A percentile compares a stretch with the other conserved stretches of the same genome.
These are phyloP conservation scores for Ceratobasidium sp. DNA, from an alignment of 1,284 basidiomycete genomes.

Conservation along the genomic window DNA sequence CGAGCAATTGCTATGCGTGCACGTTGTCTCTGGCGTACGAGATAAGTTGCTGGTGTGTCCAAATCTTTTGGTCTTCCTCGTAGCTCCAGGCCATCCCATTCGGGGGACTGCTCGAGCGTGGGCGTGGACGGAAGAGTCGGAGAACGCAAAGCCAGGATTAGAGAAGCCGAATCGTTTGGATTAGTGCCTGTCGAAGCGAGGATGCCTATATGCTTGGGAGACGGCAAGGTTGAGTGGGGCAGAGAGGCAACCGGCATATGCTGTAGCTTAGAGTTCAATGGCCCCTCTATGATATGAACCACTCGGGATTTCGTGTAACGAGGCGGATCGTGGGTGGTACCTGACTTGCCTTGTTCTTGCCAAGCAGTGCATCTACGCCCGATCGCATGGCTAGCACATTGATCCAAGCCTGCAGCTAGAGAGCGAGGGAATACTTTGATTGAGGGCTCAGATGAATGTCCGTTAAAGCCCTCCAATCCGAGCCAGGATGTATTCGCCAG, in stretches of 20 bases:
- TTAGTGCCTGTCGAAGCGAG: neutral
- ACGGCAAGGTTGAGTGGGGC: neutral
- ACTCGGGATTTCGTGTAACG: neutral
- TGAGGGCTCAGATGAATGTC: neutral
- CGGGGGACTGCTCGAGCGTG: slow-evolving; percentile 2
- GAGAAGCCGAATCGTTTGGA: neutral
- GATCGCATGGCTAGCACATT: neutral
- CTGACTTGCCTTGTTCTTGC: neutral
- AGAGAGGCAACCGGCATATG: slow-evolving; percentile 16
- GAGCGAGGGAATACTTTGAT: neutral
- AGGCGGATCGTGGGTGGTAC: neutral
- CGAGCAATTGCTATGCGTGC: slow-evolving; percentile 2
- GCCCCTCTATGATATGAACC: neutral
- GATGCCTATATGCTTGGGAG: neutral
- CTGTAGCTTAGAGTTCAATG: neutral
- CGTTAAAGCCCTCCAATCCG: neutral
- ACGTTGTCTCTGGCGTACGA: slow-evolving; percentile 6
- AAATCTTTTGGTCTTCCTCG: neutral
- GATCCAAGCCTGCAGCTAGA: neutral
- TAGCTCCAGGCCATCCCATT: neutral
- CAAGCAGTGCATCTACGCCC: neutral
- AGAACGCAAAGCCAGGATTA: slow-evolving; percentile 8
- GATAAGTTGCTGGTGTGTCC: neutral
- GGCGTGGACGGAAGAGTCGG: slow-evolving; percentile 8
- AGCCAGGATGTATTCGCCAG: neutral